Evolutionary conservation across 2,329 filamentous ascomycete genomes (phyloP), one percentile per base, ranked within the genome.

Genomic region (Cladosporium sp.): DNA sequence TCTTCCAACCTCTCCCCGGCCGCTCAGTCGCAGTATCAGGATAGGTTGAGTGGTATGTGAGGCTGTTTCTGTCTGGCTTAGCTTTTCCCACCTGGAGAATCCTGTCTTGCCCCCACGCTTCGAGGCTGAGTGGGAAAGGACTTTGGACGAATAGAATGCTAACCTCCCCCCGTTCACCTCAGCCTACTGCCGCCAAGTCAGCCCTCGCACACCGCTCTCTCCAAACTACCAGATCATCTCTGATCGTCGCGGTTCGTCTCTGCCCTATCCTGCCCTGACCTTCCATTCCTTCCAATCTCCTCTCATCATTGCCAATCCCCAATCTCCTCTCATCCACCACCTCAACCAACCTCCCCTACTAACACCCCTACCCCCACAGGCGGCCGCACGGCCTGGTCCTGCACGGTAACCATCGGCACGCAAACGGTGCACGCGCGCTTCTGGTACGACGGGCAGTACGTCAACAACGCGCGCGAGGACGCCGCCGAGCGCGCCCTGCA

Each of bases 371-470:
- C 7, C 7, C 25, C 11, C 11, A 12, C 60, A 93, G 90, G 89
- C 59, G 89, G 89, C 58, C 86, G 90, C 61, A 95, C 90, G 52
- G 90, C 90, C 51, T 95, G 90, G 90, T 92, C 88, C 51, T 86
- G 85, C 73, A 79, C 78, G 52, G 88, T 95, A 52, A 82, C 76
- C n/a, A 79, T 95, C 51, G 75, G 80, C 59, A 84, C 83, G 48
- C 72, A 77, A 43, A 77, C 72, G 40, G 78, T 88, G 60, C 66
- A 77, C n/a, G 89, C 89, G 40, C 81, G 88, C 55, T 95, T 83
- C 71, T 95, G 88, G 88, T 95, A 95, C 70, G 90, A 94, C 68
- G 89, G 89, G 54, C 83, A 88, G 66, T 89, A 88, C 64, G 77
- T 92, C 68, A 82, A 91, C 74, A 94, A 94, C 63, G 89, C 89